Conservation (phyloP, 306 rosid species). For the Amphicarpaea edgeworthii region DNA sequence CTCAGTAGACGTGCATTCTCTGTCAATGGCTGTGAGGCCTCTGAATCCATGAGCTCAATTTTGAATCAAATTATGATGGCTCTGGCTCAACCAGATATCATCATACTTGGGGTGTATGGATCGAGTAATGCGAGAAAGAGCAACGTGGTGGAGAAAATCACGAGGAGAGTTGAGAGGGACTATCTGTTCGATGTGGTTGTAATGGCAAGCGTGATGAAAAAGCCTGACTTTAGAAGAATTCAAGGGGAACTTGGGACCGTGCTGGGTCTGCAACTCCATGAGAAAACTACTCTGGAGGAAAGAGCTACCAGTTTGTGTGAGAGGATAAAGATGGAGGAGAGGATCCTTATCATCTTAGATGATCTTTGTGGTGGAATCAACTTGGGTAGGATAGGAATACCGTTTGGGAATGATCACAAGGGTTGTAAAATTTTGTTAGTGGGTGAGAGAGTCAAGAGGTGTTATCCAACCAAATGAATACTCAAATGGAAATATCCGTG, state of each 20-base stretch:
- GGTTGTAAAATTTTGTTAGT: not conserved
- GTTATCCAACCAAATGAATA: slow-evolving; percentile 22
- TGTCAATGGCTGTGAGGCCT: no score
- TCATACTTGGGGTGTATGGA: no score
- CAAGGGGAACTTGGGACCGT: not conserved
- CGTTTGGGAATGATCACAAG: not conserved
- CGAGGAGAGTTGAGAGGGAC: no score
- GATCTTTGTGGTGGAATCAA: not conserved
- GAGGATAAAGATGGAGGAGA: slow-evolving; percentile 18
- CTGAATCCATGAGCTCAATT: no score
- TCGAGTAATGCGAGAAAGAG: no score
- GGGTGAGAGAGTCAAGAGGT: not conserved
- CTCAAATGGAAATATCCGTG: not conserved
- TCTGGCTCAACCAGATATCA: no score
- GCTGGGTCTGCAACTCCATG: slow-evolving; percentile 6
- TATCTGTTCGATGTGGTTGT: not conserved
- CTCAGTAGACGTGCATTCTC: no score
- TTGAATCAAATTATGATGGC: no score
- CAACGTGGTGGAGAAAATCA: no score
- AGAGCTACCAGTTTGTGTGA: slow-evolving; percentile 17
- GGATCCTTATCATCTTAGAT: slow-evolving; percentile 18
- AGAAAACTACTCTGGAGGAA: not conserved
- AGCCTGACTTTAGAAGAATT: not conserved
- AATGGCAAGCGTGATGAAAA: no score
- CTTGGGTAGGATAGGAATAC: not conserved